Base-by-base conservation (phyloP, 306 rosid species). In the Morella rubra region DNA sequence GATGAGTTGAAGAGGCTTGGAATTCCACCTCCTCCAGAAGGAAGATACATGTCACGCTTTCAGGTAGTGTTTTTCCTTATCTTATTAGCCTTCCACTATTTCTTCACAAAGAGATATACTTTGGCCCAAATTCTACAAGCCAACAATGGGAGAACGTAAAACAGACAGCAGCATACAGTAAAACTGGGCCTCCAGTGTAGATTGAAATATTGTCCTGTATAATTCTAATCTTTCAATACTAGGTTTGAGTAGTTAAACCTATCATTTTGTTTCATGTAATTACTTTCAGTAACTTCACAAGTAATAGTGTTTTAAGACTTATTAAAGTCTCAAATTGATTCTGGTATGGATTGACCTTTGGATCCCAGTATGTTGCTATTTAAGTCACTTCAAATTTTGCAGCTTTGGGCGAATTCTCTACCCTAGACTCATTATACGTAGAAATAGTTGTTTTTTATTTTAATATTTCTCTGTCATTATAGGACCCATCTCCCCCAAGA, bases 21-120 rank as follows among this genome's bases (percentile, higher is more conserved):
- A 65, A 90, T 94, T 53, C 92, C 94, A 72, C 95, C 93, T 76
- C 97, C 97, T 42, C 97, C 94, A 0, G 97, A 94, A 86, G 98
- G 98, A 81, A 84, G 84, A 77, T 94, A 91, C 87, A 79, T 87
- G 94, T 82, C 97, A 54, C 91, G 95, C 76, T 83, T 84, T 83
- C 90, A 90, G 98, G 98, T 90, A 74, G 53, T 22, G 12, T 70
- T 64, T 49, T 11, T 76, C 37, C 77, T 77, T 62, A 71, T 61
- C 74, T 52, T 59, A 37, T 64, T 45, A 52, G 44, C 44, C 15
- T 60, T 50, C 19, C 41, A 52, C 14, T n/a, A 46, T 44, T 67
- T 59, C 14, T 71, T n/a, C 20, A 40, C 19, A 15, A 18, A 49
- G 44, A 47, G n/a, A 32, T 58, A 10, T 73, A 18, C 69, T 47